These are phyloP conservation scores for Saccharomycopsis selenospora DNA, from an alignment of 805 yeast genomes.

Conservation along the genomic window DNA sequence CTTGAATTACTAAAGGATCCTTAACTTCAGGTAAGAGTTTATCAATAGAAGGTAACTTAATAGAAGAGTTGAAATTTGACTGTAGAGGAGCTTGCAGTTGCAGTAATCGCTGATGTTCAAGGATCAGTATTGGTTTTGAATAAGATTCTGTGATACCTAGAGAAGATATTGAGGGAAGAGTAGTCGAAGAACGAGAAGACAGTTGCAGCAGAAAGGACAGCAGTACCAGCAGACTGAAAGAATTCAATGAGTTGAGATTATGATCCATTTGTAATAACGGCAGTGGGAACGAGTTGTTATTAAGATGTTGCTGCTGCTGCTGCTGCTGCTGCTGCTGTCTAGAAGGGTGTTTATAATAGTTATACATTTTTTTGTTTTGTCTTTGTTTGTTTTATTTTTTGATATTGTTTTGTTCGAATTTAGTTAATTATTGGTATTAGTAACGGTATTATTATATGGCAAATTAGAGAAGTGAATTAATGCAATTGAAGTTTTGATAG, in stretches of 20 bases:
- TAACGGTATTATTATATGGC: too few relatives aligned
- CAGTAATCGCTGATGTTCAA: background rate
- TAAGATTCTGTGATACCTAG: background rate
- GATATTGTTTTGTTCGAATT: too few relatives aligned
- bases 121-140: constrained; percentile 1
- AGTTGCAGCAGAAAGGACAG: background rate
- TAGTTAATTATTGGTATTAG: too few relatives aligned
- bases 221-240: background rate
- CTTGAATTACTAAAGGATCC: background rate
- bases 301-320: background rate
- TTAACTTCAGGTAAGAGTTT: background rate
- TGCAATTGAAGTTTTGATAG: too few relatives aligned
- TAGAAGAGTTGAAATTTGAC: background rate
- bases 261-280: too few relatives aligned
- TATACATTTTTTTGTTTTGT: too few relatives aligned
- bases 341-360: background rate
- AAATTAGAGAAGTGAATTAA: too few relatives aligned
- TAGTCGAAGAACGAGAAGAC: constrained; percentile 1
- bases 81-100: background rate
- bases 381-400: too few relatives aligned
- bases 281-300: background rate
- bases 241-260: too few relatives aligned
- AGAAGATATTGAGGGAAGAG: background rate
- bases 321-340: too few relatives aligned
- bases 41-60: background rate